Base-by-base conservation (phyloP, 352 stramenopile genomes). In the Pythium insidiosum region DNA sequence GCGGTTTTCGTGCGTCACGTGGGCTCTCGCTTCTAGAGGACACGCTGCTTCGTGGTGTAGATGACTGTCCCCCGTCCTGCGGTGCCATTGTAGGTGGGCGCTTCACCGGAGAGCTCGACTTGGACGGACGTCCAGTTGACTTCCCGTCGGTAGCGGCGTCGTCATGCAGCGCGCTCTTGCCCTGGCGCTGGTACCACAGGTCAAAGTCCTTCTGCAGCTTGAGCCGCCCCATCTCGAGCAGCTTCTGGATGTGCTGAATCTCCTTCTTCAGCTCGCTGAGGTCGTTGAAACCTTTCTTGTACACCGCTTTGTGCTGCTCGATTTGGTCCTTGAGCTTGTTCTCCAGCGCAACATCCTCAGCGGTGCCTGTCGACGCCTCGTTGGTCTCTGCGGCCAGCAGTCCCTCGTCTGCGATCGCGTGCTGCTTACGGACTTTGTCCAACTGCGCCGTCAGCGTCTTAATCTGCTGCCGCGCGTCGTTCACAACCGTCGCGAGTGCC, bases 181-280 rank as follows among this genome's bases (percentile, higher is more conserved):
- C 75, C 25, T 86, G 73, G 3, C 64, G 65, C 44, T 85, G 70
- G 46, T 97, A 97, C 92, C 92, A 98, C 46, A 73, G 42, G 25
- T 97, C 88, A 59, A 97, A 98, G 50, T 98, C 90, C 23, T 88
- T 80, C 50, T 97, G 88, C 10, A 97, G 55, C 56, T 95, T 95
- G 26, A 90, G 68, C 21, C 87, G 73, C 6, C 70, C 73, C 61
- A 95, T 96, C 58, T 97, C 88, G 15, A 98, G 64, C 59, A 97
- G 61, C 37, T 88, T 86, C 34, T 97, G 88, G 38, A 95, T 90
- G 52, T 94, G 71, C 57, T 98, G 89, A 44, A 98, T 98, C 64
- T 96, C 84, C 16, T 78, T 79, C 54, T 98, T 98, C 4, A 98
- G 63, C 34, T 95, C 83, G 47, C 81, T 86, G 29, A 98, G 74